Evolutionary conservation across 1,284 basidiomycete genomes (phyloP), one percentile per base, ranked within the genome.

Genomic region (Ceratobasidium sp.): DNA sequence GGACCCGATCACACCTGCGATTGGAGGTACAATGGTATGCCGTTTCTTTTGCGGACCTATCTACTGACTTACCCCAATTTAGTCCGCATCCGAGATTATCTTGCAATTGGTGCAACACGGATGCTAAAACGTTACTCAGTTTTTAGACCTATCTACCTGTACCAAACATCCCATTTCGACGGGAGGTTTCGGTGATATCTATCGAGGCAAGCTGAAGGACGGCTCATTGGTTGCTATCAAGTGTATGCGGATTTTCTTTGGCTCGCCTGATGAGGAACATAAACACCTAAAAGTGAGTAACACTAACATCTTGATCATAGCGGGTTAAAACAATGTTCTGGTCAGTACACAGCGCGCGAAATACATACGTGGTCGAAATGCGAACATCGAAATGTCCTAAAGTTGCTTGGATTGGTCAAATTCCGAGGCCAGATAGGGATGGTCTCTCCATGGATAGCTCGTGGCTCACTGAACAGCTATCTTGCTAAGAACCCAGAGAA

Each of bases 171-270:
- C 63, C 7, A 21, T 52, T 23, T 49, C 35, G 4, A 4, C 13
- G 2, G 63, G 63, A 3, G 63, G 63, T 0, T 67, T 55, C 18
- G 49, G 63, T 28, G 32, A 30, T 11, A 38, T 67, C 41, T 55
- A 67, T 44, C 49, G 54, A 28, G 63, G 49, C 14, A 28, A 1
- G 23, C 50, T 67, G 6, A 30, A 14, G 16, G 21, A 67, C 28
- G 63, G 63, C 0, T 11, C 49, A 14, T 1, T 18, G 11, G 47
- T 67, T 8, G 63, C 63, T 14, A 55, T 67, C 47, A 67, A 67
- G 26, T 41, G 49, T 21, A 43, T 54, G 32, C 26, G 49, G 21
- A 4, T 32, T 30, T 11, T 38, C 35, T 28, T 49, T 11, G 35
- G 23, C 18, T 23, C 57, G 5, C 16, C n/a, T 7, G 14, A 23